Percentiles rank a stretch among this genome's conserved stretches.
Conservation (phyloP, 2,329 filamentous ascomycete species). For the Colletotrichum sp. region DNA sequence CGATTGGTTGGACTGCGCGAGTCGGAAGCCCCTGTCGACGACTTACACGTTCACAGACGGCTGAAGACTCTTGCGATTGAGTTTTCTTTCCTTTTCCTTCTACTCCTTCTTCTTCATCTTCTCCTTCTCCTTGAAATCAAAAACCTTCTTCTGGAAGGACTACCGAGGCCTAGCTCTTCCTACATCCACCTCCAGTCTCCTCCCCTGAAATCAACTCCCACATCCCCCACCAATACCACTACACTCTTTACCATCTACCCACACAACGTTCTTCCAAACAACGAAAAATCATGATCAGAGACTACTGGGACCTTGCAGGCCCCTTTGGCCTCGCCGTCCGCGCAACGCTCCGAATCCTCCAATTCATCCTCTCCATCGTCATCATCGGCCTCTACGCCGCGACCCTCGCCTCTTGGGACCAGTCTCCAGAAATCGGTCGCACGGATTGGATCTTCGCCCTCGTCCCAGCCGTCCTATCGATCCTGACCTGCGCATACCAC, state of each 20-base stretch:
- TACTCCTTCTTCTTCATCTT: neutral
- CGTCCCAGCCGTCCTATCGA: neutral
- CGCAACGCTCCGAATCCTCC: slow-evolving; percentile 5
- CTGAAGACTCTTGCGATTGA: neutral
- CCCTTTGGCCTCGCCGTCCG: slow-evolving; percentile 7
- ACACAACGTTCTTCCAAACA: neutral
- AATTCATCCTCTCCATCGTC: slow-evolving; percentile 16
- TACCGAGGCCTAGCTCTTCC: neutral
- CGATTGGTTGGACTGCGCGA: neutral
- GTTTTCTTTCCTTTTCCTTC: neutral
- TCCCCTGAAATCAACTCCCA: neutral
- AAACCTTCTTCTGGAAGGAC: neutral
- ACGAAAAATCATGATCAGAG: neutral
- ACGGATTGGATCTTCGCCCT: slow-evolving; percentile 16
- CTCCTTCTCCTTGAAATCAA: neutral
- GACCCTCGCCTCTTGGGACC: neutral
- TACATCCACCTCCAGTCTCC: neutral
- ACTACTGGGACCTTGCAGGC: slow-evolving; percentile 15
- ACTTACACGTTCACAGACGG: neutral
- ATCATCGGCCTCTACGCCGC: slow-evolving; percentile 9
- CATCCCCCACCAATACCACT: neutral
- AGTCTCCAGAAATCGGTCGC: neutral
- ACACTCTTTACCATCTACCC: neutral
- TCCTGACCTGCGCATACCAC: slow-evolving; percentile 6
- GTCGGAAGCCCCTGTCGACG: neutral